Base-by-base conservation (phyloP, 2,329 filamentous ascomycete genomes). In the Fusarium keratoplasticum region DNA sequence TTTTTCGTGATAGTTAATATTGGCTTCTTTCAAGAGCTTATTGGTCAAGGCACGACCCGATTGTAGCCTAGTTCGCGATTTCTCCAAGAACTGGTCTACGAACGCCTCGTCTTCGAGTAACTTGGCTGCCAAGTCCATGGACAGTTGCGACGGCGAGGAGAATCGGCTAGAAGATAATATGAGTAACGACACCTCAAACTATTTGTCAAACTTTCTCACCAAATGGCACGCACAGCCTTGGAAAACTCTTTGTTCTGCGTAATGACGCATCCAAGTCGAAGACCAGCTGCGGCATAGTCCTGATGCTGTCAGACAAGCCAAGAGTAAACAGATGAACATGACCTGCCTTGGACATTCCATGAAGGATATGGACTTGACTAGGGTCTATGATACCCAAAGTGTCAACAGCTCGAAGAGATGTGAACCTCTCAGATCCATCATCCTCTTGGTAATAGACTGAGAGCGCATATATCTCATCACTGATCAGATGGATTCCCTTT, bases 391-490 rank as follows among this genome's bases (percentile, higher is more conserved):
- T 59, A 1, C 35, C 22, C 11, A 35, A 38, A 40, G 35, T n/a
- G 18, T 59, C 35, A 29, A 59, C 13, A n/a, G n/a, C 20, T 14
- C 55, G 35, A 38, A 59, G 31, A 22, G 55, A 59, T 14, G 55
- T 40, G 11, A 59, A 59, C 9, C 7, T 40, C 33, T 59, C 55
- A 2, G 22, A 38, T 18, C 16, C 52, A 20, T 22, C n/a, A 18
- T 9, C 31, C 11, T 57, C 52, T 35, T 25, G 35, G 20, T 5
- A 5, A 9, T 59, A 59, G 33, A 59, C 55, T 6, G 55, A 59
- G 18, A 59, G 55, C n/a, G 55, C 55, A 16, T 59, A 59, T 29
- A 59, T 59, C 55, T 59, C 55, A 20, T 59, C 55, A 25, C 55
- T 59, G 35, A 59, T 59, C 13, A 59, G 55, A 22, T 59, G 55